A percentile compares a stretch with the other conserved stretches of the same genome.
Evolutionary conservation across 1,284 basidiomycete species (phyloP).

Genomic region (Mycena citricolor): DNA sequence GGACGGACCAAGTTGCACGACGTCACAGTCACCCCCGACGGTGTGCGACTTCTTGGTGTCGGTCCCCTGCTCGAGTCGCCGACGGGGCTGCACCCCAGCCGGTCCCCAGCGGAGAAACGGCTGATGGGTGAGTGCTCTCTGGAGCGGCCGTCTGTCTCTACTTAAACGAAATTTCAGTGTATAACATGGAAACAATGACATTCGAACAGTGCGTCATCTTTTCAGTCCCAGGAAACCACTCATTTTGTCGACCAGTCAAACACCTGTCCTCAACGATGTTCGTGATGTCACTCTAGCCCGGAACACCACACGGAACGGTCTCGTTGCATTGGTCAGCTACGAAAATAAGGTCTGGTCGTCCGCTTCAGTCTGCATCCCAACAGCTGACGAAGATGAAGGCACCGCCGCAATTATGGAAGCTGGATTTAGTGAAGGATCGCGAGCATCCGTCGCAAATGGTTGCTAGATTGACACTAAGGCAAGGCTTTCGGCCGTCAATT

Average conservation of each 20-base stretch:
- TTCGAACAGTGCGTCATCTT: slow-evolving; percentile 60
- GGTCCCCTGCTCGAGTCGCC: slow-evolving; percentile 64
- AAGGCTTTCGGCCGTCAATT: not conserved
- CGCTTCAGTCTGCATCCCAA: slow-evolving; percentile 7
- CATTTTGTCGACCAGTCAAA: slow-evolving; percentile 47
- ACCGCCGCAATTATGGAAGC: slow-evolving; percentile 78
- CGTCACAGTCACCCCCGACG: slow-evolving; percentile 71
- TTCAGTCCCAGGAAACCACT: slow-evolving; percentile 2
- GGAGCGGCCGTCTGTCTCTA: no score
- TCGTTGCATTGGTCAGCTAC: slow-evolving; percentile 68
- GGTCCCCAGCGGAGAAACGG: slow-evolving; percentile 73
- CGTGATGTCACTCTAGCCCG: slow-evolving; percentile 68
- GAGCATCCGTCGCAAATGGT: slow-evolving; percentile 35
- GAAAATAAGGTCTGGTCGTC: slow-evolving; percentile 57
- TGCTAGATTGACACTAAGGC: slow-evolving; percentile 50
- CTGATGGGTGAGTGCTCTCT: slow-evolving; percentile 71
- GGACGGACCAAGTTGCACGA: slow-evolving; percentile 69
- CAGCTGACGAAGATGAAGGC: slow-evolving; percentile 42
- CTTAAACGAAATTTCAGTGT: no score
- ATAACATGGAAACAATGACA: slow-evolving; percentile 62
- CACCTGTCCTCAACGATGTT: slow-evolving; percentile 77
- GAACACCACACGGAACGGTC: slow-evolving; percentile 45
- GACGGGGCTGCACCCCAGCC: slow-evolving; percentile 68
- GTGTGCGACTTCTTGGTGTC: slow-evolving; percentile 64
- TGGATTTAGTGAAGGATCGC: slow-evolving; percentile 61